A percentile compares a stretch with the other conserved stretches of the same genome.
Evolutionary conservation across 495 filamentous ascomycete genomes (phyloP).

Genomic region (Amphirosellinia nigrospora): DNA sequence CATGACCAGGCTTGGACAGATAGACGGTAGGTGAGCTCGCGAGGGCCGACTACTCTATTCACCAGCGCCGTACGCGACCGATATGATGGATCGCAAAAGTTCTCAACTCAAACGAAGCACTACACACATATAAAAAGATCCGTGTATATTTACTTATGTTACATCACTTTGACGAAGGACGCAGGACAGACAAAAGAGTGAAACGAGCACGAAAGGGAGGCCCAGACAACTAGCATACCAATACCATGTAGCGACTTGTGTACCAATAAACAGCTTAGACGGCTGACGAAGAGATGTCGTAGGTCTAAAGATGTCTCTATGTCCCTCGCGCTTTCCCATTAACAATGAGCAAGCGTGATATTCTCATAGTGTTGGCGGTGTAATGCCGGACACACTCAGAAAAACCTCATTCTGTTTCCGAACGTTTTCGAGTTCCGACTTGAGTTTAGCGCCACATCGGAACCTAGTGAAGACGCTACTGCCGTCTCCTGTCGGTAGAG

Average conservation of each 20-base stretch:
- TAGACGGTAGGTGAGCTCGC: not conserved
- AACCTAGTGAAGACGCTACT: not conserved
- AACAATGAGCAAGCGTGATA: not conserved
- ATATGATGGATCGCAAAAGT: slow-evolving; percentile 15
- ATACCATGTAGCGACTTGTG: slow-evolving; percentile 17
- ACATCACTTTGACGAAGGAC: slow-evolving; percentile 5
- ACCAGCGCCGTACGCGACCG: slow-evolving; percentile 2
- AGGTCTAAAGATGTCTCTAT: not conserved
- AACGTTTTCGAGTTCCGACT: slow-evolving; percentile 8
- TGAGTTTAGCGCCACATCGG: slow-evolving; percentile 18
- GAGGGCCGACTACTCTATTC: slow-evolving; percentile 5
- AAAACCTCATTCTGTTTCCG: slow-evolving; percentile 23
- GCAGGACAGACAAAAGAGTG: not conserved
- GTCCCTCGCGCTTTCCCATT: not conserved
- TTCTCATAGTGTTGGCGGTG: not conserved
- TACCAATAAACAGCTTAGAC: slow-evolving; percentile 20
- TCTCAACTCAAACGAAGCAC: slow-evolving; percentile 27
- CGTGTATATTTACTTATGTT: slow-evolving; percentile 21
- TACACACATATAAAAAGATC: slow-evolving; percentile 17
- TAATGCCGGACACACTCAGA: not conserved
- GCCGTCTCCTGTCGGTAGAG: not conserved
- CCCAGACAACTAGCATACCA: not conserved
- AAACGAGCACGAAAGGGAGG: not conserved
- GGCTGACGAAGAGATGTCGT: not conserved
- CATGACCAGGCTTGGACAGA: not conserved